Conservation (phyloP, 129 eudicot species). For the Pittosporum tobira region DNA sequence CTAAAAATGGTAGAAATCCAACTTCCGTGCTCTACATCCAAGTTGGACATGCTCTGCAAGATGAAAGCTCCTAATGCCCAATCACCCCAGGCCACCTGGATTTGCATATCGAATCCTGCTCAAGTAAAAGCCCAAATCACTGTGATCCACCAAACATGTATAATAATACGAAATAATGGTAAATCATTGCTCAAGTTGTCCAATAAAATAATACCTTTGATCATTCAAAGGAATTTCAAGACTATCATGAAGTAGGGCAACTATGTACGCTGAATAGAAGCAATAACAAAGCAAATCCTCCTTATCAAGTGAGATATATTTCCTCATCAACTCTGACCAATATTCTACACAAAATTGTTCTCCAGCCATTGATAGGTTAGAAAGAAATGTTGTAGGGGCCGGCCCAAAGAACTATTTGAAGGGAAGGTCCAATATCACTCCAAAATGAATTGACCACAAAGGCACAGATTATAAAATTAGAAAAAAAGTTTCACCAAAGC, state of each 20-base stretch:
- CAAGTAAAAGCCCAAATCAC: no score
- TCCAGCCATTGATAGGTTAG: slow-evolving; percentile 68
- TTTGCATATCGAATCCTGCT: slow-evolving; percentile 71
- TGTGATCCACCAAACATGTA: no score
- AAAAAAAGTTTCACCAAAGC: neutral
- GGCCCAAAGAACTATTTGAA: slow-evolving; percentile 61
- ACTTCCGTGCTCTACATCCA: slow-evolving; percentile 22
- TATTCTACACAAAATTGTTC: slow-evolving; percentile 72
- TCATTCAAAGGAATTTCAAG: slow-evolving; percentile 74
- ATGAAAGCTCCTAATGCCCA: slow-evolving; percentile 98
- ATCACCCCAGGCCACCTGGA: slow-evolving; percentile 89
- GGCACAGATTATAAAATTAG: slow-evolving; percentile 1
- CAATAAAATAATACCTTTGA: slow-evolving; percentile 37
- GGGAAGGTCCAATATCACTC: no score
- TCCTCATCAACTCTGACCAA: slow-evolving; percentile 58
- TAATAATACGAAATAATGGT: neutral
- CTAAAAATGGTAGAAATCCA: slow-evolving; percentile 23
- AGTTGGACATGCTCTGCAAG: slow-evolving; percentile 37
- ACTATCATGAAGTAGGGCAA: slow-evolving; percentile 93
- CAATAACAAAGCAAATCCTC: slow-evolving; percentile 78
- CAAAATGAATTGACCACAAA: no score
- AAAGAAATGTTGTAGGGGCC: slow-evolving; percentile 46
- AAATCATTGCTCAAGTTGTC: neutral
- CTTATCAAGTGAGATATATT: slow-evolving; percentile 38
- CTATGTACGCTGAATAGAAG: slow-evolving; percentile 87